Evolutionary conservation across 2,329 filamentous ascomycete species (phyloP).

Genomic region (Dichotomopilus funicola): DNA sequence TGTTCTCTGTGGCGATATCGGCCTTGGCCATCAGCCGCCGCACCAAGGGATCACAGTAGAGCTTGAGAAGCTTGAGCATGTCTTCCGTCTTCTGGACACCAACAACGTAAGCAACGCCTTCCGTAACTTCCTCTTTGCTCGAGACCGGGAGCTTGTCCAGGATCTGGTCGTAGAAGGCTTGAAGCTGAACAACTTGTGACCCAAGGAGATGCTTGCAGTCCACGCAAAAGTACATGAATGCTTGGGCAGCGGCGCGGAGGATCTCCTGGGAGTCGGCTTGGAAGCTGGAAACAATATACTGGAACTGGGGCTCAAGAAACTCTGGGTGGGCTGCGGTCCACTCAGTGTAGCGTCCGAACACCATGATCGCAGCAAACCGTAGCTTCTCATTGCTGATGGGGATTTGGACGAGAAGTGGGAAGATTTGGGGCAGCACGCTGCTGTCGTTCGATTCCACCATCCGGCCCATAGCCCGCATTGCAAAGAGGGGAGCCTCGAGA

Average conservation of each 20-base stretch:
- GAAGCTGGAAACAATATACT: conserved; percentile 92
- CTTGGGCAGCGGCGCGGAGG: conserved; percentile 80
- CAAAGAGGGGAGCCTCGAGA: conserved; percentile 89
- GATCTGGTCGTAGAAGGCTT: conserved; percentile 86
- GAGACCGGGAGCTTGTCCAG: conserved; percentile 76
- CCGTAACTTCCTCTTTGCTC: conserved; percentile 93
- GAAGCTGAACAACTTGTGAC: conserved; percentile 75
- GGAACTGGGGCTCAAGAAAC: conserved; percentile 85
- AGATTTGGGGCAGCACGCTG: conserved; percentile 81
- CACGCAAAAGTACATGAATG: conserved; percentile 94
- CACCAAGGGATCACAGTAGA: conserved; percentile 89
- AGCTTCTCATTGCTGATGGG: conserved; percentile 96
- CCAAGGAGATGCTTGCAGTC: conserved; percentile 87
- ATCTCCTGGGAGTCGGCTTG: conserved; percentile 84
- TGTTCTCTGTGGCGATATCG: conserved; percentile 74
- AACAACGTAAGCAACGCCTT: conserved; percentile 88
- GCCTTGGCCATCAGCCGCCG: conserved; percentile 79
- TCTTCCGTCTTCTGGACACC: conserved; percentile 76
- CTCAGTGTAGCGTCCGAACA: conserved; percentile 90
- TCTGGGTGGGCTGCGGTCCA: conserved; percentile 95
- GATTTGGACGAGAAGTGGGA: conserved; percentile 89
- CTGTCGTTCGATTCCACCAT: conserved; percentile 90
- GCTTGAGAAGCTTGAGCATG: conserved; percentile 77
- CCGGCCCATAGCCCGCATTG: conserved; percentile 89
- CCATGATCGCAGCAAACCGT: conserved; percentile 98